Base-by-base conservation (phyloP, 176 grass and related monocot genomes). In the Carex littledalei region DNA sequence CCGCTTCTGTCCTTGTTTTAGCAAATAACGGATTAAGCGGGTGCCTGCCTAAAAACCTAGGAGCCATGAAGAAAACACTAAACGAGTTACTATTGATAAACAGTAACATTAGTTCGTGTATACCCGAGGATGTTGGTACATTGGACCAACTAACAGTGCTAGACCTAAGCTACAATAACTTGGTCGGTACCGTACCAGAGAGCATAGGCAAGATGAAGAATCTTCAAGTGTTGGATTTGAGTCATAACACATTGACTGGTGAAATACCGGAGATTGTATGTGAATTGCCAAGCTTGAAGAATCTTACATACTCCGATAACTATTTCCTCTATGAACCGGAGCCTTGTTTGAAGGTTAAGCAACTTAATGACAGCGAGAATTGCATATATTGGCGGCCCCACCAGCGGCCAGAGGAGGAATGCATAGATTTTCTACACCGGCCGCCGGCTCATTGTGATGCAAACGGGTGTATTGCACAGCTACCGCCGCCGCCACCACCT, bases 271-370 rank as follows among this genome's bases (percentile, higher is more conserved):
- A 84, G 86, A 57, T 18, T 70, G 87, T 97, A 78, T 97, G 95
- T 61, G 84, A 78, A 80, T 85, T 97, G 67, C 90, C 92, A 1
- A 64, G 84, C 55, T 88, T 98, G 50, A 89, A 91, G 86, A 98
- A 98, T 86, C 89, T 98, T 90, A 98, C 95, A 32, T 94, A 90
- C 90, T 90, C 95, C 8, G 24, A 91, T 84, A 94, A 98, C 87
- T 98, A 80, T 84, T 94, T 98, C 90, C 90, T 89, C 63, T 89
- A 86, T 21, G 95, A 93, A 67, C 90, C 92, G 3, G 88, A 94
- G 37, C 69, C 53, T 54, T 97, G 94, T 70, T 84, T 91, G 20
- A 88, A 87, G 85, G 77, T 92, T 79, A 88, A 77, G 49, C 87
- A 22, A 20, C 74, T 86, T 45, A 89, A 97, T 66, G 92, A 97